These are phyloP conservation scores for Vitis amurensis DNA, from an alignment of 164 flowering plant genomes.

Conservation along the genomic window DNA sequence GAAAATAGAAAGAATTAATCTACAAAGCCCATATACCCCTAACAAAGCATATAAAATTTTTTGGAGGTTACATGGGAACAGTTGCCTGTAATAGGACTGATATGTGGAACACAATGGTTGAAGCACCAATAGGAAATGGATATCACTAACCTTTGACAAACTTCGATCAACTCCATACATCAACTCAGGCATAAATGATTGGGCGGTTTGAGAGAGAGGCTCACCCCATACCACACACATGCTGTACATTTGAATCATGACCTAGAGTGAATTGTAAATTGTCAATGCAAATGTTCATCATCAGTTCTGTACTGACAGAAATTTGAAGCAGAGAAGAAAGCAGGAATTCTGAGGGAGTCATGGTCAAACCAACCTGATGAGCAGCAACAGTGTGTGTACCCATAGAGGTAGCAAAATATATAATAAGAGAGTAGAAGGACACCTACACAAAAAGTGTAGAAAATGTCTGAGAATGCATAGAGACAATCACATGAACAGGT, in stretches of 20 bases:
- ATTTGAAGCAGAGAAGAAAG: background rate
- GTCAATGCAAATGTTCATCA: background rate
- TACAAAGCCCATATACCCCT: background rate
- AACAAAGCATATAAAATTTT: no score
- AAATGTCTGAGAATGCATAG: constrained; percentile 3
- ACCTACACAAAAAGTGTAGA: constrained; percentile 38
- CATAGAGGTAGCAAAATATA: constrained; percentile 84
- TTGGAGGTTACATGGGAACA: no score
- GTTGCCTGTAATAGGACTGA: no score
- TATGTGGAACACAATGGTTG: no score
- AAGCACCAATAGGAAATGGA: background rate
- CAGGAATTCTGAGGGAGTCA: background rate
- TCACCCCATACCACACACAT: constrained; percentile 92
- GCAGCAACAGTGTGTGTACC: constrained; percentile 72
- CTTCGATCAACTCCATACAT: constrained; percentile 67
- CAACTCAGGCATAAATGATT: constrained; percentile 97
- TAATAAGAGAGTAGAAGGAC: constrained; percentile 72
- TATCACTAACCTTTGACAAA: constrained; percentile 64
- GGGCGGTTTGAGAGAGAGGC: constrained; percentile 98
- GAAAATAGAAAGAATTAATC: background rate
- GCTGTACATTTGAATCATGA: constrained; percentile 71
- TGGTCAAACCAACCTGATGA: constrained; percentile 61
- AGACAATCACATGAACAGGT: constrained; percentile 2
- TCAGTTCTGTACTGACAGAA: background rate
- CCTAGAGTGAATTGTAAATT: constrained; percentile 38